A percentile compares a stretch with the other conserved stretches of the same genome.
These are phyloP conservation scores for Zygoascus hellenicus DNA, from an alignment of 1,139 yeast species.

Conservation along the genomic window DNA sequence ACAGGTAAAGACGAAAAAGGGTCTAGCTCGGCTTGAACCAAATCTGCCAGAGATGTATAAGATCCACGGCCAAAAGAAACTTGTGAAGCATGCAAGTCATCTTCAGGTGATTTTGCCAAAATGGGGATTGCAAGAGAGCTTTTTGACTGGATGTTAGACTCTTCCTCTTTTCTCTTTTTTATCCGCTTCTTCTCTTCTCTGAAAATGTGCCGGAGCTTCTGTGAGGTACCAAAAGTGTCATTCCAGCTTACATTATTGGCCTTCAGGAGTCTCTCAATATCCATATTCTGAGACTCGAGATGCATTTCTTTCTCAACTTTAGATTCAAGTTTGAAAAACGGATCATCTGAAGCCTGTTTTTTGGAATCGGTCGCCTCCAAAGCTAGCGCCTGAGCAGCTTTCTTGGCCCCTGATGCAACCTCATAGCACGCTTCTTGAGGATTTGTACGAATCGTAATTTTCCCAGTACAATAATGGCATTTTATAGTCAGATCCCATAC, in stretches of 20 bases:
- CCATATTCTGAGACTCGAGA: constrained; percentile 10
- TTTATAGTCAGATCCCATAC: constrained; percentile 31
- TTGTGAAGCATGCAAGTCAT: constrained; percentile 10
- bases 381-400: constrained; percentile 21
- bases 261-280: constrained; percentile 14
- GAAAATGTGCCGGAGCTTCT: constrained; percentile 20
- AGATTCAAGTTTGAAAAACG: constrained; percentile 21
- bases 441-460: constrained; percentile 30
- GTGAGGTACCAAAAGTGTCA: constrained; percentile 21
- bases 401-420: constrained; percentile 27
- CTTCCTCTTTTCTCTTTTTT: constrained; percentile 14
- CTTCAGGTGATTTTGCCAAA: constrained; percentile 13
- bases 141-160: constrained; percentile 15
- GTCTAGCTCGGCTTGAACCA: not conserved
- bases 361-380: constrained; percentile 23
- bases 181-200: constrained; percentile 16
- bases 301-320: constrained; percentile 18
- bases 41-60: not conserved
- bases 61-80: not conserved
- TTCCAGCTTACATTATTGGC: constrained; percentile 21
- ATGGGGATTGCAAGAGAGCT: constrained; percentile 17
- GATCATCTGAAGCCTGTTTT: constrained; percentile 13
- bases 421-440: constrained; percentile 31
- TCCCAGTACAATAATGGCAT: constrained; percentile 28
- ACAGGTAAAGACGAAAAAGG: not conserved